phyloP scores from a whole-genome alignment of 768 basidiomycete genomes.

The Tubosaeta sp. region DNA sequence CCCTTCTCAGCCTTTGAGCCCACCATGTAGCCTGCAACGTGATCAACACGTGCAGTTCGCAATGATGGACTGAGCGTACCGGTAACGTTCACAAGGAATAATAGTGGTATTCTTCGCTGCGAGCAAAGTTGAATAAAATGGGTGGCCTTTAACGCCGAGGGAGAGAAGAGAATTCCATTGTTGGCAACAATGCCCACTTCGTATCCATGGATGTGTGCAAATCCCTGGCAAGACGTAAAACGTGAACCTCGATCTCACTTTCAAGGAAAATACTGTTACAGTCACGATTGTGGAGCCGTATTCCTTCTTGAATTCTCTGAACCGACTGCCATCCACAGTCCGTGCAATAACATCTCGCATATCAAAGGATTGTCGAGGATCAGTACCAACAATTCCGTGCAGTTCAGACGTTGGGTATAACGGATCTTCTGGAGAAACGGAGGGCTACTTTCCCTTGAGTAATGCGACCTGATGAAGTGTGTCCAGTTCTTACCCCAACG shows the following conservation, averaged over 20 bases:
- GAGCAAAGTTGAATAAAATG: constrained; percentile 95
- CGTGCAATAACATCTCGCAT: constrained; percentile 93
- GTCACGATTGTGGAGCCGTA: constrained; percentile 90
- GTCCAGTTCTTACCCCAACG: constrained; percentile 40
- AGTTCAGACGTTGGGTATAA: constrained; percentile 78
- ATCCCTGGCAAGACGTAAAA: constrained; percentile 49
- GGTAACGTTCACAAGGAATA: constrained; percentile 96
- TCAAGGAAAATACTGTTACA: constrained; percentile 37
- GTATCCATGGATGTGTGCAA: constrained; percentile 84
- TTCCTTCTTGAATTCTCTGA: constrained; percentile 95
- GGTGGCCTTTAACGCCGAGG: constrained; percentile 89
- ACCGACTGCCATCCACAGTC: constrained; percentile 85
- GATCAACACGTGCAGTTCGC: constrained; percentile 1
- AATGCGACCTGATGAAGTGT: background rate
- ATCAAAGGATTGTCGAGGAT: constrained; percentile 84
- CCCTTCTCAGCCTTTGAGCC: constrained; percentile 92
- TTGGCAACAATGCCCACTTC: constrained; percentile 91
- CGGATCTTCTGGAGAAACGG: constrained; percentile 61
- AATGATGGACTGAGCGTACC: constrained; percentile 36
- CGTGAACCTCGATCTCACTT: constrained; percentile 3
- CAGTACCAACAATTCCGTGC: constrained; percentile 89
- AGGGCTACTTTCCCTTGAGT: constrained; percentile 42
- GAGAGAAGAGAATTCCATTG: constrained; percentile 92
- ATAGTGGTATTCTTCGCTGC: constrained; percentile 80
- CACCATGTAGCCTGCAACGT: constrained; percentile 79